Percentiles rank a stretch among this genome's conserved stretches.
These are phyloP conservation scores for Talaromyces wortmannii DNA, from an alignment of 495 filamentous ascomycete species.

Conservation along the genomic window DNA sequence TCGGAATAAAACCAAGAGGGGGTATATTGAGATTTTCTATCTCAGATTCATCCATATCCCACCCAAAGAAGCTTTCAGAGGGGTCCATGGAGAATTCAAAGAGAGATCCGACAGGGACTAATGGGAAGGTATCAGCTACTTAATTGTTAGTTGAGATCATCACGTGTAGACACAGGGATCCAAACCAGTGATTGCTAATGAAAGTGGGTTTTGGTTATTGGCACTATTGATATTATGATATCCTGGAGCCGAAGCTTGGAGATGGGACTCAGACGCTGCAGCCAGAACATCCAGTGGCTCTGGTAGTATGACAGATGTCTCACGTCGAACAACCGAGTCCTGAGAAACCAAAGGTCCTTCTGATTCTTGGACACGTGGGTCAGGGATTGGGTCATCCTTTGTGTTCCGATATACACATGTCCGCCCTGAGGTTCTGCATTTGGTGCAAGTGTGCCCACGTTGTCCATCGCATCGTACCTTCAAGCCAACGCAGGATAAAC, in stretches of 20 bases:
- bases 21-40: slow-evolving; percentile 1
- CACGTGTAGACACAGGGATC: not conserved
- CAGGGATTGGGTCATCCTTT: not conserved
- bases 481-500: not conserved
- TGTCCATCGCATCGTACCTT: slow-evolving; percentile 5
- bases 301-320: not conserved
- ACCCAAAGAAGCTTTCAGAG: slow-evolving; percentile 2
- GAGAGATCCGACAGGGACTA: not conserved
- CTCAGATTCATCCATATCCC: slow-evolving; percentile 1
- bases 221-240: not conserved
- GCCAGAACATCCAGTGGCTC: not conserved
- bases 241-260: not conserved
- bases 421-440: slow-evolving; percentile 1
- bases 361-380: not conserved
- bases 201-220: not conserved
- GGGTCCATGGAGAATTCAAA: slow-evolving; percentile 3
- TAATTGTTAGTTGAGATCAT: not conserved
- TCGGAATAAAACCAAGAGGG: slow-evolving; percentile 2
- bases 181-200: not conserved
- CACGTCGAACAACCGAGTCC: not conserved
- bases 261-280: not conserved
- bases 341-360: not conserved
- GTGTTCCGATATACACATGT: slow-evolving; percentile 3
- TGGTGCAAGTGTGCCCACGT: not conserved
- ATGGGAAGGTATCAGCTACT: slow-evolving; percentile 1